phyloP scores from a whole-genome alignment of 2,329 filamentous ascomycete genomes.

The Fusarium penzigii region DNA sequence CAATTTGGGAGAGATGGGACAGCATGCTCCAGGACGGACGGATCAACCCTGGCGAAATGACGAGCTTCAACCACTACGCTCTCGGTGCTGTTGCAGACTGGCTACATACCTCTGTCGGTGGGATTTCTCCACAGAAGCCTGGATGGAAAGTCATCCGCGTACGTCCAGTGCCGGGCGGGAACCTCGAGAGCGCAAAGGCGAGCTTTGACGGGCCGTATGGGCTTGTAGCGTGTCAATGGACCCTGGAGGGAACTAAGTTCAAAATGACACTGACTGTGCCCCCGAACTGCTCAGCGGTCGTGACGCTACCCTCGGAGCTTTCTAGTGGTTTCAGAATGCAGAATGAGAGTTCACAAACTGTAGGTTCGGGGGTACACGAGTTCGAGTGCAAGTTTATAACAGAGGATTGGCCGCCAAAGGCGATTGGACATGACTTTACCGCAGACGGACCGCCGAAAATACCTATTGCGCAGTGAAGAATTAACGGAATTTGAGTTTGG shows the following conservation, averaged over 20 bases:
- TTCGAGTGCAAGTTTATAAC: conserved; percentile 1
- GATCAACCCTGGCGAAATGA: conserved; percentile 48
- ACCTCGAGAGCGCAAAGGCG: background rate
- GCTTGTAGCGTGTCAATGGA: conserved; percentile 3
- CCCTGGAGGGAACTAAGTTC: background rate
- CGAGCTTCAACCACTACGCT: conserved; percentile 51
- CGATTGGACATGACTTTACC: background rate
- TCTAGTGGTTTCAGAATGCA: background rate
- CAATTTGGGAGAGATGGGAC: conserved; percentile 53
- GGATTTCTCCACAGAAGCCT: conserved; percentile 38
- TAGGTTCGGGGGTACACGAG: background rate
- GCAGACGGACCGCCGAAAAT: background rate
- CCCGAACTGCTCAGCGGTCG: conserved; percentile 3
- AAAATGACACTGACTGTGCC: conserved; percentile 6
- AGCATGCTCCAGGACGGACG: conserved; percentile 43
- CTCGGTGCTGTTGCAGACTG: conserved; percentile 47
- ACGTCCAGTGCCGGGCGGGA: conserved; percentile 37
- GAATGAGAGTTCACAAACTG: background rate
- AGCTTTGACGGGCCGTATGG: conserved; percentile 8
- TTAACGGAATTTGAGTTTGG: no score
- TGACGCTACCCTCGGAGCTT: conserved; percentile 5
- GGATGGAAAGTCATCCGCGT: conserved; percentile 42
- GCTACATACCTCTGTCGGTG: conserved; percentile 44
- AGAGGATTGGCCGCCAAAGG: conserved; percentile 7
- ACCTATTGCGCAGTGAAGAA: conserved; percentile 13